Base-by-base conservation (phyloP, 2,329 filamentous ascomycete species). In the Endocalyx cinctus region DNA sequence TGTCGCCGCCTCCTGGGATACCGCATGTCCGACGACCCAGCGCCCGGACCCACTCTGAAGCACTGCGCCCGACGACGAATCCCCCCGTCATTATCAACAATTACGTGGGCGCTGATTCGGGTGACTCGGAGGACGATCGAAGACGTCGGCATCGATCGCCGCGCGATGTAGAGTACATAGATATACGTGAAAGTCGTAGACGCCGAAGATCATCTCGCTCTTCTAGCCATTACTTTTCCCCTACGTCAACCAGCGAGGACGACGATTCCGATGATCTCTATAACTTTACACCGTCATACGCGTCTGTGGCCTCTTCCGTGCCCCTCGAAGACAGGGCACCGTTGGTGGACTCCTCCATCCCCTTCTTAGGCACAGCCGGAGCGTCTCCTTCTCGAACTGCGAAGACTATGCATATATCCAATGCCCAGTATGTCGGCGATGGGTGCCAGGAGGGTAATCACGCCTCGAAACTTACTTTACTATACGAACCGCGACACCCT, bases 361-460 rank as follows among this genome's bases (percentile, higher is more conserved):
- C 25, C 29, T 34, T 34, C 16, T 20, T 34, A 20, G 2, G 25
- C 18, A 34, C 17, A 13, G 25, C 17, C 26, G 32, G 32, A 15
- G 17, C 17, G 5, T 29, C 12, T 23, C 32, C 25, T 19, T 8
- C 26, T 20, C 25, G 32, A 28, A 34, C 6, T 15, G 32, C 25
- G 14, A 34, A 34, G 32, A 29, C 17, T n/a, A 34, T 34, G 32
- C 26, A 34, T 23, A 23, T 34, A 11, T 34, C 27, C 19, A 28
- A 29, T 17, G 25, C 32, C 7, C 32, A 34, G 25, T 67, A 67
- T 26, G 60, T 58, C 1, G 64, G 64, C 0, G 57, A 59, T 30
- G 58, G 55, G 16, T 53, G 62, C 17, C 47, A 55, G 11, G 55
- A 59, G 5, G 61, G 60, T 10, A 48, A 42, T 5, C 63, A 66